phyloP scores from a whole-genome alignment of 2,329 filamentous ascomycete genomes.

The Colletotrichum costaricense region DNA sequence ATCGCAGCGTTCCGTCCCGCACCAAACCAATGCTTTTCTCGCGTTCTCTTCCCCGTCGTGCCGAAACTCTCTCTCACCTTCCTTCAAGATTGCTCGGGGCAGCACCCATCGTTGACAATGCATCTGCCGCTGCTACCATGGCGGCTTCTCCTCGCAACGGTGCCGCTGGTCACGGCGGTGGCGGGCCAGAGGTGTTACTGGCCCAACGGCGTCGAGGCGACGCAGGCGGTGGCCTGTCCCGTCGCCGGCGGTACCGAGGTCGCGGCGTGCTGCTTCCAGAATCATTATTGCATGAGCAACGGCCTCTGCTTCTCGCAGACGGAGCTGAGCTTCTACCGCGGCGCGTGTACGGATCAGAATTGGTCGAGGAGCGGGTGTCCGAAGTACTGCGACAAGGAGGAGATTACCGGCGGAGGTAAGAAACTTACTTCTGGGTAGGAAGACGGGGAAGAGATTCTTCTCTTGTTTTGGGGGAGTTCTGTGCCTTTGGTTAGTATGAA shows the following conservation, averaged over 20 bases:
- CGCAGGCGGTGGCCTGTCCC: neutral
- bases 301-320: conserved; percentile 30
- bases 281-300: conserved; percentile 32
- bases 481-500: neutral
- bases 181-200: conserved; percentile 25
- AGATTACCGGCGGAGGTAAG: conserved; percentile 2
- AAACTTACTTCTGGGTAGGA: too few relatives aligned
- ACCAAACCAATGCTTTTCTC: neutral
- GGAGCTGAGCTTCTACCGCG: conserved; percentile 29
- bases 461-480: neutral
- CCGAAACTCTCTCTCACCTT: too few relatives aligned
- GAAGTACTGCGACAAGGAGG: conserved; percentile 16
- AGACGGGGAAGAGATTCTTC: neutral
- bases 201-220: conserved; percentile 1
- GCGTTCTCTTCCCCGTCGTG: neutral
- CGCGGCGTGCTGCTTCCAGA: conserved; percentile 28
- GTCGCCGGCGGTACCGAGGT: conserved; percentile 12
- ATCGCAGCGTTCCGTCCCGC: neutral
- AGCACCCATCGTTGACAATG: neutral
- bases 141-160: neutral
- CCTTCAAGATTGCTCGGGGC: too few relatives aligned
- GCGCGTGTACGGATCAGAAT: conserved; percentile 22
- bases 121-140: neutral
- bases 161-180: neutral
- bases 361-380: conserved; percentile 14